Percentiles rank a stretch among this genome's conserved stretches.
Evolutionary conservation across 768 basidiomycete genomes (phyloP).

Genomic region (Chalciporus sphaerocephalus): DNA sequence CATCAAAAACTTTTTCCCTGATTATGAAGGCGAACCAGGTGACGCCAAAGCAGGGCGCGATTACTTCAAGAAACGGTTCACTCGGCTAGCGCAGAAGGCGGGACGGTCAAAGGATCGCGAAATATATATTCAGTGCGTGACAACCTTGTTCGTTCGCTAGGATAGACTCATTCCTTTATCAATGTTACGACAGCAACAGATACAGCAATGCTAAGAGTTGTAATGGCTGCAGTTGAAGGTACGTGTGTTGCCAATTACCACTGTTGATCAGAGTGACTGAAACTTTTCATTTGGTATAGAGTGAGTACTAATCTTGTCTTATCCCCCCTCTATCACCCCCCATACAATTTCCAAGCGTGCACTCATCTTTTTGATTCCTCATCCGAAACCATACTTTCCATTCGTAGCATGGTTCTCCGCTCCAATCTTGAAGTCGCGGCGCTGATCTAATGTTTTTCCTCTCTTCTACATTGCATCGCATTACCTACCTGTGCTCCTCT

Average conservation of each 20-base stretch:
- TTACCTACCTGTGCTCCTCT: conserved; percentile 3
- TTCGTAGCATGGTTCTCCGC: conserved; percentile 35
- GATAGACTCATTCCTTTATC: conserved; percentile 1
- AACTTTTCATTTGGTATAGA: conserved; percentile 38
- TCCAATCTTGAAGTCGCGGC: conserved; percentile 34
- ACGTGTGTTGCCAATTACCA: conserved; percentile 24
- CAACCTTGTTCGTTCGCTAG: conserved; percentile 3
- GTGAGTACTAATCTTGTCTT: conserved; percentile 49
- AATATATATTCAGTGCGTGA: conserved; percentile 86
- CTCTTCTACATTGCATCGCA: conserved; percentile 11
- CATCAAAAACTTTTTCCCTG: conserved; percentile 87
- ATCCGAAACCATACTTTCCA: conserved; percentile 11
- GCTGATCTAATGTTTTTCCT: conserved; percentile 30
- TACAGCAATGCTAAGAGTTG: conserved; percentile 80
- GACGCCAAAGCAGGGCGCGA: conserved; percentile 76
- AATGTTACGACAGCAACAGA: conserved; percentile 91
- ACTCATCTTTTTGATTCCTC: conserved; percentile 25
- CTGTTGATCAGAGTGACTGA: conserved; percentile 3
- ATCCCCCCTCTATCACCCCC: conserved; percentile 20
- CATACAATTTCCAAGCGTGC: conserved; percentile 18
- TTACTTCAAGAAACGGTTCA: conserved; percentile 87
- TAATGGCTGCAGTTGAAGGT: conserved; percentile 98
- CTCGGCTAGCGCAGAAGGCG: conserved; percentile 76
- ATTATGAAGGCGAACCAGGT: conserved; percentile 75
- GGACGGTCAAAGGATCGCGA: conserved; percentile 83